Base-by-base conservation (phyloP, 2,329 filamentous ascomycete genomes). In the Diaporthe citrichinensis region DNA sequence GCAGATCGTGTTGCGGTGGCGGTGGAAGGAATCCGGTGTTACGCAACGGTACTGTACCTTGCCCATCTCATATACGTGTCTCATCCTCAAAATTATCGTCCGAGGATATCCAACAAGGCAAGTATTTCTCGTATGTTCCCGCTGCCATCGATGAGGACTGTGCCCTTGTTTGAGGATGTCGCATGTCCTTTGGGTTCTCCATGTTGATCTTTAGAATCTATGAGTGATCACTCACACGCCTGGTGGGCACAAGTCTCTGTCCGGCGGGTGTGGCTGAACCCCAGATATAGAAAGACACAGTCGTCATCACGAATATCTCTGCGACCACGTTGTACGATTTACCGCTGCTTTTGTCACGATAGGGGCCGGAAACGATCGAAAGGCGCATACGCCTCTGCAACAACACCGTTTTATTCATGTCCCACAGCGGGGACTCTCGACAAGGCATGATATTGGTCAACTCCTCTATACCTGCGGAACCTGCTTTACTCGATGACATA, bases 401-500 rank as follows among this genome's bases (percentile, higher is more conserved):
- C 65, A 59, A 71, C 57, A 67, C 17, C 61, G 57, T 44, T 49
- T 36, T 55, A 62, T 71, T 67, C 55, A 36, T 65, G 68, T 58
- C 41, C 49, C 59, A 73, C 59, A 65, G 46, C 25, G 36, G 31
- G 36, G 49, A 59, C 71, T 75, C 61, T 75, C 75, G n/a, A 67
- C 53, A 53, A 69, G 55, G 73, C 72, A 71, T 73, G 55, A 51
- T 58, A 51, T 68, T 55, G 46, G 51, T 69, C 62, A 72, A 74
- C 74, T 73, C 69, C 74, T 69, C 72, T 76, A 73, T 34, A 72
- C 28, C 41, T 49, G 41, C 61, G 58, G 36, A 75, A 69, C 55
- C 46, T 62, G 59, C 53, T 84, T 84, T 92, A 96, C 85, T 94
- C 93, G 81, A 97, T 93, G 77, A 92, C 81, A 84, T 95, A 97